Evolutionary conservation across 176 grass and related monocot species (phyloP).

Genomic region (Lolium rigidum): DNA sequence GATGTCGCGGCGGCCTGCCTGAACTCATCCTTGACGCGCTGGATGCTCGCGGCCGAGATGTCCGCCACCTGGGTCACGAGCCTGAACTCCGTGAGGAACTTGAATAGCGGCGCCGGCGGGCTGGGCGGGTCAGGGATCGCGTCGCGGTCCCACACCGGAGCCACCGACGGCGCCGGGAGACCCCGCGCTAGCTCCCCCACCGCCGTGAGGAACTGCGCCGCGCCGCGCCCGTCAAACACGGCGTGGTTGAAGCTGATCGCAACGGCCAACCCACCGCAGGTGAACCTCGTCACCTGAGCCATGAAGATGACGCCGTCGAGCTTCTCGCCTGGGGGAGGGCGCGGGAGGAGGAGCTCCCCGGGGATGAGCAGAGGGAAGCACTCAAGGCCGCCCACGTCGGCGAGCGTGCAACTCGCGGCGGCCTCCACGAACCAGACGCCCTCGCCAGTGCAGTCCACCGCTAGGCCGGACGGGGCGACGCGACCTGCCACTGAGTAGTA

Average conservation of each 20-base stretch:
- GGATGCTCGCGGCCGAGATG: conserved; percentile 59
- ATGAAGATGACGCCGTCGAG: conserved; percentile 64
- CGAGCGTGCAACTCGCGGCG: conserved; percentile 57
- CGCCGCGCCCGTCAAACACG: conserved; percentile 76
- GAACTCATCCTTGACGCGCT: conserved; percentile 55
- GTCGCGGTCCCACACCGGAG: conserved; percentile 62
- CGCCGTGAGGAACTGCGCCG: conserved; percentile 67
- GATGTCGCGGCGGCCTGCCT: background rate
- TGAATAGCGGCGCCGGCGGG: background rate
- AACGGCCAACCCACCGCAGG: conserved; percentile 70
- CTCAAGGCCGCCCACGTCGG: conserved; percentile 72
- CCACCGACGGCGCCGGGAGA: conserved; percentile 50
- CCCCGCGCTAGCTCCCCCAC: conserved; percentile 67
- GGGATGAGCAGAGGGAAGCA: conserved; percentile 64
- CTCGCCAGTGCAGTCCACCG: conserved; percentile 56
- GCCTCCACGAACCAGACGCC: conserved; percentile 82
- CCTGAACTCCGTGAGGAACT: conserved; percentile 51
- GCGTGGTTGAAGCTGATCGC: conserved; percentile 85
- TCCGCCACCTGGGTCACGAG: conserved; percentile 64
- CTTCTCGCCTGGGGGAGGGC: conserved; percentile 46
- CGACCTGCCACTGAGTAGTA: conserved; percentile 74
- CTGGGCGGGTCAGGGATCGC: conserved; percentile 56
- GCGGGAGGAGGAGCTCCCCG: conserved; percentile 64
- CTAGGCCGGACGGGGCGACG: conserved; percentile 33
- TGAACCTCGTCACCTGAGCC: conserved; percentile 41